Conservation (phyloP, 2,329 filamentous ascomycete species). For the Chrysosporium keratinophilum region DNA sequence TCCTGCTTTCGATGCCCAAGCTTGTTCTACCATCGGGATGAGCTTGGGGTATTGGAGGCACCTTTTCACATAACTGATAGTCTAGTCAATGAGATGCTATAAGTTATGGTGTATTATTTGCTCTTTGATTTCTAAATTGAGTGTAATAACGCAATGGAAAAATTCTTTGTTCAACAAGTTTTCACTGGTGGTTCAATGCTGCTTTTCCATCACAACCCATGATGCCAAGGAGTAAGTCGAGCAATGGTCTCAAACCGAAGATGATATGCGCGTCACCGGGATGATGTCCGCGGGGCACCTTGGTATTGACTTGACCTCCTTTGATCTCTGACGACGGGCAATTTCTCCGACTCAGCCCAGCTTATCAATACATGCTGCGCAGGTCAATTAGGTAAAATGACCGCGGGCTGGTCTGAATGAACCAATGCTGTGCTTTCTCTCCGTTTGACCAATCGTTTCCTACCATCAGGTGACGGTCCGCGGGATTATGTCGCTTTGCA, state of each 20-base stretch:
- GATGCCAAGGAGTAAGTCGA: not conserved
- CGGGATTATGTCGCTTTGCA: too few relatives aligned
- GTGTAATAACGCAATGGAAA: conserved; percentile 1
- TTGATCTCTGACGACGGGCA: too few relatives aligned
- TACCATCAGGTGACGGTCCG: too few relatives aligned
- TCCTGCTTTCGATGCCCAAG: not conserved
- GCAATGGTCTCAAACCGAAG: not conserved
- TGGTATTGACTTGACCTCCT: too few relatives aligned
- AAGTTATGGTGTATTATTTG: conserved; percentile 12
- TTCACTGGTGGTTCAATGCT: not conserved
- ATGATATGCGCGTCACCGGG: too few relatives aligned
- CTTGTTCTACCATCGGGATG: not conserved
- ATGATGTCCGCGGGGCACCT: too few relatives aligned
- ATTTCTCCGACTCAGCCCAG: too few relatives aligned
- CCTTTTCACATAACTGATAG: conserved; percentile 7
- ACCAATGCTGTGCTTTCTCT: too few relatives aligned
- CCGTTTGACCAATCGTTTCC: too few relatives aligned
- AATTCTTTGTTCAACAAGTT: not conserved
- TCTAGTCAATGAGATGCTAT: conserved; percentile 10
- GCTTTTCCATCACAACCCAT: not conserved
- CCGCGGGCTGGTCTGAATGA: too few relatives aligned
- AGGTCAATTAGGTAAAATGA: too few relatives aligned
- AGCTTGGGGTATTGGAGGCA: not conserved
- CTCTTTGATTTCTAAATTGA: not conserved
- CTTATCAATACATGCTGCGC: too few relatives aligned